Conservation (phyloP, 2,329 filamentous ascomycete species). For the Penicillium sp. region DNA sequence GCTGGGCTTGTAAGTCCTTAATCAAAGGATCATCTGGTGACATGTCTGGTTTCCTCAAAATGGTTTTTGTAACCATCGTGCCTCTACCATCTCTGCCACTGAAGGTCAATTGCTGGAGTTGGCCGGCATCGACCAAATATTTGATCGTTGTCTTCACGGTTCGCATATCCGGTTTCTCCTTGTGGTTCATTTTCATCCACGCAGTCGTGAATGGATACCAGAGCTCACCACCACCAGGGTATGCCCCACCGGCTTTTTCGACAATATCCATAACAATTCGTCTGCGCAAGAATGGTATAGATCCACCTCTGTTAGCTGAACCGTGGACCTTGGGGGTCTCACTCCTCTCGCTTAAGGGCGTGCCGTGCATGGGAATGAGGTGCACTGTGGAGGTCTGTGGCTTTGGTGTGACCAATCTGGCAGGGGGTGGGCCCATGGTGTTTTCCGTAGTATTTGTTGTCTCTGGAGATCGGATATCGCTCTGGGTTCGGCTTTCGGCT, state of each 20-base stretch:
- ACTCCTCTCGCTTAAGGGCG: not conserved
- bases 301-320: conserved; percentile 35
- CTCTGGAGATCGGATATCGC: not conserved
- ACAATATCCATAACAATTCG: conserved; percentile 58
- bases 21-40: conserved; percentile 48
- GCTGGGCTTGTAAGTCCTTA: conserved; percentile 50
- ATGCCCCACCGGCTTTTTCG: conserved; percentile 55
- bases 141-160: conserved; percentile 55
- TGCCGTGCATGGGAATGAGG: not conserved
- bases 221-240: conserved; percentile 57
- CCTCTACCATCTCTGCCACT: conserved; percentile 51
- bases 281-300: conserved; percentile 46
- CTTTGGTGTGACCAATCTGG: not conserved
- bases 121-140: conserved; percentile 50
- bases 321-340: not conserved
- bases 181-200: conserved; percentile 51
- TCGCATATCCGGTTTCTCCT: conserved; percentile 51
- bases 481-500: not conserved
- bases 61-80: conserved; percentile 49
- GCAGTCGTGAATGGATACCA: conserved; percentile 54
- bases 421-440: not conserved
- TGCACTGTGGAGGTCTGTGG: not conserved
- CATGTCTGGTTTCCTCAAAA: conserved; percentile 52
- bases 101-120: conserved; percentile 55
- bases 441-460: not conserved